phyloP scores from a whole-genome alignment of 768 basidiomycete genomes.

The Tulasnella sp. region DNA sequence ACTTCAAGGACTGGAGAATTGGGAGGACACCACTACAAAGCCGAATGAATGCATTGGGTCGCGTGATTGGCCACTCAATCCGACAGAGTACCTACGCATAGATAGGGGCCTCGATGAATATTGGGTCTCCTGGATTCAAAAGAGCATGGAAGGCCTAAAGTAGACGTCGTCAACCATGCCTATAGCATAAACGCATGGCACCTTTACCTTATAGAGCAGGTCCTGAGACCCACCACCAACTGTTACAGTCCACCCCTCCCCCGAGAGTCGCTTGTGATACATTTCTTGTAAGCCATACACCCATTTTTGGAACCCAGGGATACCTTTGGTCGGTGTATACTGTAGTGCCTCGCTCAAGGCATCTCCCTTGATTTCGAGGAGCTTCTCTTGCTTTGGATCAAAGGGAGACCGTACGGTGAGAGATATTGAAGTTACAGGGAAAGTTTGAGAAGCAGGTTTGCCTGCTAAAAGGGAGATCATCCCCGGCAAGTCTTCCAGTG shows the following conservation, averaged over 20 bases:
- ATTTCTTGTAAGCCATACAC: conserved; percentile 55
- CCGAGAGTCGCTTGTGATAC: conserved; percentile 47
- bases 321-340: conserved; percentile 61
- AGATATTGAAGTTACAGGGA: conserved; percentile 76
- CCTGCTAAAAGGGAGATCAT: conserved; percentile 77
- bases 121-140: conserved; percentile 63
- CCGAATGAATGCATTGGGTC: not conserved
- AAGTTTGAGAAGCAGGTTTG: conserved; percentile 81
- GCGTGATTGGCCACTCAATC: not conserved
- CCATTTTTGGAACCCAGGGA: conserved; percentile 55
- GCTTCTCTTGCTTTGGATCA: conserved; percentile 34
- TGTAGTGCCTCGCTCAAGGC: conserved; percentile 61
- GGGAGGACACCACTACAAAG: conserved; percentile 49
- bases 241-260: conserved; percentile 61
- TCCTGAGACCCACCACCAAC: conserved; percentile 84
- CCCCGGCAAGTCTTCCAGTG: conserved; percentile 65
- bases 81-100: conserved; percentile 31
- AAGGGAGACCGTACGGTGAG: conserved; percentile 43
- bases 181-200: not conserved
- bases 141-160: conserved; percentile 55
- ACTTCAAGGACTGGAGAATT: conserved; percentile 43
- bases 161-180: not conserved
- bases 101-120: conserved; percentile 72
- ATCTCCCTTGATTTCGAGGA: conserved; percentile 41
- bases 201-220: conserved; percentile 65